These are phyloP conservation scores for Cinchona pubescens DNA, from an alignment of 257 asterid genomes.

Conservation along the genomic window DNA sequence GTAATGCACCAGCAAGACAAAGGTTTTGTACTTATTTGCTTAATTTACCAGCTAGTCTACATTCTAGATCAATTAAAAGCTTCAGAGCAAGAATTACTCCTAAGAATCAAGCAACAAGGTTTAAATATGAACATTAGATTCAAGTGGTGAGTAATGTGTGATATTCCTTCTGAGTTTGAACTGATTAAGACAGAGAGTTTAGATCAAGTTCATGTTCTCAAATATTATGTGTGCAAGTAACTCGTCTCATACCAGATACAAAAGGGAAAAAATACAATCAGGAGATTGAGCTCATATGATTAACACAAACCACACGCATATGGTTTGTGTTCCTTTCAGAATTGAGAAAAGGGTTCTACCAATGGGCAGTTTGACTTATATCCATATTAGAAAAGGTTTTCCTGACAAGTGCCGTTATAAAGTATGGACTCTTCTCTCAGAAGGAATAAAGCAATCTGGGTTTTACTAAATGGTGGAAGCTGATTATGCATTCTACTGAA, in stretches of 20 bases:
- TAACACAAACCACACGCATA: conserved; percentile 61
- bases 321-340: conserved; percentile 67
- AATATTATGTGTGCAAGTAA: conserved; percentile 40
- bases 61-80: conserved; percentile 87
- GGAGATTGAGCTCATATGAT: conserved; percentile 68
- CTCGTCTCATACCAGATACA: conserved; percentile 76
- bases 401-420: conserved; percentile 48
- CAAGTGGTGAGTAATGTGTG: conserved; percentile 51
- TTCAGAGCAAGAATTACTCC: conserved; percentile 65
- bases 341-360: conserved; percentile 64
- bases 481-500: too few species aligned
- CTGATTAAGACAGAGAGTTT: neutral
- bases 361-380: conserved; percentile 81
- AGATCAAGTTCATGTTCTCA: conserved; percentile 10
- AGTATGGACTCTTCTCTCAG: too few species aligned
- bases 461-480: too few species aligned
- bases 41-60: conserved; percentile 61
- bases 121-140: conserved; percentile 64
- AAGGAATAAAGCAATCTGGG: too few species aligned
- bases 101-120: conserved; percentile 69
- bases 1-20: neutral
- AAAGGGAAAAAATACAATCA: conserved; percentile 71
- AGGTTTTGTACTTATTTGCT: neutral
- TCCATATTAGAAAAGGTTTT: conserved; percentile 68
- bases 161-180: neutral